Evolutionary conservation across 495 filamentous ascomycete species (phyloP), one percentile per base, ranked within the genome.

Genomic region (Sporormia fimetaria): DNA sequence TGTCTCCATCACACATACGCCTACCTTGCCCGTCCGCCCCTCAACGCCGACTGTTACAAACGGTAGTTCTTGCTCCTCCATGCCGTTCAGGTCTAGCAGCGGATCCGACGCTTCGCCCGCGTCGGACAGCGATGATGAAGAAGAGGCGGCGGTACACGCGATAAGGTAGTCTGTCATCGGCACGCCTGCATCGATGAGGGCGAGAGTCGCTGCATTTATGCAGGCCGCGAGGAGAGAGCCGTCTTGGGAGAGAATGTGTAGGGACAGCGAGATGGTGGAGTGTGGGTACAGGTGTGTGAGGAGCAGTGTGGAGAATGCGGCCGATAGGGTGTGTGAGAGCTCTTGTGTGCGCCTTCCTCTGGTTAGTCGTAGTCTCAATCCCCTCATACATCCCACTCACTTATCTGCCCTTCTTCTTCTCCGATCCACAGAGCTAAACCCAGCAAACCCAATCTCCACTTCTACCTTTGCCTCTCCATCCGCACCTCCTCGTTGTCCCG

Each of bases 161-260:
- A 72, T 73, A 0, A 96, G 69, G 53, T 94, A 87, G 53, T 90
- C 85, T 2, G 72, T 70, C 86, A 95, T 95, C 24, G 92, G 90
- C 18, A 99, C 75, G 21, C 90, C 90, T 2, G 92, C 92, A 56
- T 96, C 90, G 33, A 95, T 77, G 15, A 94, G 76, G 0, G 92
- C 90, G 9, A 99, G 73, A 0, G 88, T 95, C 0, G 82, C 78
- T 7, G 90, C 92, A 52, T 99, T 99, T 49, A 95, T 68, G 12
- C 83, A 83, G 0, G 85, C 75, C 0, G 92, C 86, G 20, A 99
- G 78, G 0, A 99, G 68, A 2, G 83, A 84, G 21, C 90, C 90
- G 63, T 99, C 90, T 42, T 87, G 75, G 0, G 78, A 80, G n/a
- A 99, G 75, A 10, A 99, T 73, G 55, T 88, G 84, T 3, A 99